A percentile compares a stretch with the other conserved stretches of the same genome.
These are phyloP conservation scores for Butyriboletus appendiculatus DNA, from an alignment of 1,284 basidiomycete species.

Conservation along the genomic window DNA sequence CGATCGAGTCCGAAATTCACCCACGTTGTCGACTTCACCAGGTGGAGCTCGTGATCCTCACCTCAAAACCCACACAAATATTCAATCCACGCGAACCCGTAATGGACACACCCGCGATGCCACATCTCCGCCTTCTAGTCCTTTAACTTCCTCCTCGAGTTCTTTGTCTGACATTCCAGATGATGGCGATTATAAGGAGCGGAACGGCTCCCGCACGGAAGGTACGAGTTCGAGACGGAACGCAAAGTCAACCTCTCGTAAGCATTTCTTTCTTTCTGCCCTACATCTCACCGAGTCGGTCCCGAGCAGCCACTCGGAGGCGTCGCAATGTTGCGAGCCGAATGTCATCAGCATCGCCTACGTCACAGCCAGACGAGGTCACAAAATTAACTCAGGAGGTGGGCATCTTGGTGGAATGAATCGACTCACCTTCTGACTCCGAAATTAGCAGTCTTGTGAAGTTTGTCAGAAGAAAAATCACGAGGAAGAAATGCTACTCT, in stretches of 20 bases:
- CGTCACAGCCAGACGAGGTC: slow-evolving; percentile 47
- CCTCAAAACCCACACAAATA: slow-evolving; percentile 45
- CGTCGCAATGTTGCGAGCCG: slow-evolving; percentile 32
- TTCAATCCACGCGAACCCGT: slow-evolving; percentile 42
- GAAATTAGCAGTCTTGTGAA: slow-evolving; percentile 61
- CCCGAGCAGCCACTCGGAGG: slow-evolving; percentile 38
- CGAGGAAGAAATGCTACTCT: slow-evolving; percentile 90
- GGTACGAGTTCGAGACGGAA: slow-evolving; percentile 43
- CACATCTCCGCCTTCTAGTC: slow-evolving; percentile 61
- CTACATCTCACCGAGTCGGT: slow-evolving; percentile 20
- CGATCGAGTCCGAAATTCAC: slow-evolving; percentile 69
- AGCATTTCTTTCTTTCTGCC: slow-evolving; percentile 21
- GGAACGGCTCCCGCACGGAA: slow-evolving; percentile 33
- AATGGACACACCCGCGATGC: slow-evolving; percentile 39
- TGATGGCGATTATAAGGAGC: slow-evolving; percentile 61
- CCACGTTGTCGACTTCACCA: slow-evolving; percentile 46
- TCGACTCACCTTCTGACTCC: slow-evolving; percentile 22
- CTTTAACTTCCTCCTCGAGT: slow-evolving; percentile 67
- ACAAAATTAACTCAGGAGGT: slow-evolving; percentile 53
- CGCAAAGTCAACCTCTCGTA: slow-evolving; percentile 43
- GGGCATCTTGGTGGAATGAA: slow-evolving; percentile 24
- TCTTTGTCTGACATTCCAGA: slow-evolving; percentile 79
- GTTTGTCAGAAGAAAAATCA: slow-evolving; percentile 88
- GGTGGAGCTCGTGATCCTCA: slow-evolving; percentile 39
- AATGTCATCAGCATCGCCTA: slow-evolving; percentile 44